Base-by-base conservation (phyloP, 169 alveolate genomes). In the Plasmodium vivax region DNA sequence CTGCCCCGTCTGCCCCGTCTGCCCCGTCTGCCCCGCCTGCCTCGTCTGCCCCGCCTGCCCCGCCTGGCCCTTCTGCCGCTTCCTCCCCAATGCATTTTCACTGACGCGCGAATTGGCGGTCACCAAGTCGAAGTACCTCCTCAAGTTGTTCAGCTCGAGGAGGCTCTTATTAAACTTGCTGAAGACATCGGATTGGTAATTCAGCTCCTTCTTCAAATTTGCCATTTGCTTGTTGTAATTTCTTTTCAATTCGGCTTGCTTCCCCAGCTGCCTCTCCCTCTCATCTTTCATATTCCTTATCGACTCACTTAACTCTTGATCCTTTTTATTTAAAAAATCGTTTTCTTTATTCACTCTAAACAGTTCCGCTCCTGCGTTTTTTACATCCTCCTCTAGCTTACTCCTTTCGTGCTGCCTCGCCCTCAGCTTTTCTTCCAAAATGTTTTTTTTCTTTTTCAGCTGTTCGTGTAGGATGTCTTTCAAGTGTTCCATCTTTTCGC, bases 261-360 rank as follows among this genome's bases (percentile, higher is more conserved):
- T 87, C 16, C 36, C 45, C 47, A 62, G n/a, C 36, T 88, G 38
- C 7, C 38, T 88, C 34, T 41, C 73, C 30, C 82, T 79, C 23
- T 51, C 47, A 32, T 32, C 14, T 45, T 88, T 45, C 30, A 88
- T 79, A 9, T 38, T 38, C 82, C 32, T n/a, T 62, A 88, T 23
- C 1, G 88, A 43, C 10, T 16, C 14, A 12, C 45, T 81, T 79
- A 88, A 79, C 41, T 88, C 90, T 9, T 79, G 30, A 80, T 88
- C 85, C 72, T 68, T 88, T 56, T 88, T 88, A 62, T 79, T 62
- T 51, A 88, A 88, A 38, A 56, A 27, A 8, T 80, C 90, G 47
- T 58, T 88, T 88, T 88, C 94, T 79, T 79, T 88, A 51, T 88
- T 88, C 27, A 88, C 36, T 88, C 91, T 30, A 81, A 38, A 77